Conservation (phyloP, 2,329 filamentous ascomycete genomes). For the Claviceps sp. region DNA sequence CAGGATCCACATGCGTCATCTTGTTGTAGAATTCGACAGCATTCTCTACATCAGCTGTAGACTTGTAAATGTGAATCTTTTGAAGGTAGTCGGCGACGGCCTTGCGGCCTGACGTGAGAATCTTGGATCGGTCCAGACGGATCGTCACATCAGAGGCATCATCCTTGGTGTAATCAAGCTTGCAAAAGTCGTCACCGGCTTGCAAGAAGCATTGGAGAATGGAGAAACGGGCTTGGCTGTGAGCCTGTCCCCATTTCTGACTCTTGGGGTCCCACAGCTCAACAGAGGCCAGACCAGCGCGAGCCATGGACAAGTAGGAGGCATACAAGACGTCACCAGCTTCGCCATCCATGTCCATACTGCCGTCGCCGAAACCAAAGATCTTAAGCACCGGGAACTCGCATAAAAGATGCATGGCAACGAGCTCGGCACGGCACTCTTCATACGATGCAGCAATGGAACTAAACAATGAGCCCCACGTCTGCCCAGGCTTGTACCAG, state of each 20-base stretch:
- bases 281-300: constrained; percentile 75
- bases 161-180: constrained; percentile 58
- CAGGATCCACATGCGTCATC: constrained; percentile 68
- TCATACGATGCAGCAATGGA: constrained; percentile 80
- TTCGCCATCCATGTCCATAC: constrained; percentile 54
- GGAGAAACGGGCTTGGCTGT: constrained; percentile 83
- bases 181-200: constrained; percentile 77
- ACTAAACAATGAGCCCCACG: constrained; percentile 87
- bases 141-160: constrained; percentile 74
- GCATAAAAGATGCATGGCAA: constrained; percentile 82
- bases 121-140: constrained; percentile 72
- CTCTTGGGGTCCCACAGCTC: constrained; percentile 93
- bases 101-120: constrained; percentile 68
- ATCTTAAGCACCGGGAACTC: constrained; percentile 82
- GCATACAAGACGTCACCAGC: constrained; percentile 81
- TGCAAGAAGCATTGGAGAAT: constrained; percentile 77
- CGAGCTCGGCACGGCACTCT: constrained; percentile 87
- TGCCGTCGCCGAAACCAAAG: constrained; percentile 79
- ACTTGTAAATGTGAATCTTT: constrained; percentile 86
- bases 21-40: constrained; percentile 71
- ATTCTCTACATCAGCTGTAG: constrained; percentile 67
- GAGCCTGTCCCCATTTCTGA: constrained; percentile 83
- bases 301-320: constrained; percentile 85
- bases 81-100: constrained; percentile 80
- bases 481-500: constrained; percentile 92